Evolutionary conservation across 2,329 filamentous ascomycete species (phyloP).

Genomic region (Trichoderma oligosporum): DNA sequence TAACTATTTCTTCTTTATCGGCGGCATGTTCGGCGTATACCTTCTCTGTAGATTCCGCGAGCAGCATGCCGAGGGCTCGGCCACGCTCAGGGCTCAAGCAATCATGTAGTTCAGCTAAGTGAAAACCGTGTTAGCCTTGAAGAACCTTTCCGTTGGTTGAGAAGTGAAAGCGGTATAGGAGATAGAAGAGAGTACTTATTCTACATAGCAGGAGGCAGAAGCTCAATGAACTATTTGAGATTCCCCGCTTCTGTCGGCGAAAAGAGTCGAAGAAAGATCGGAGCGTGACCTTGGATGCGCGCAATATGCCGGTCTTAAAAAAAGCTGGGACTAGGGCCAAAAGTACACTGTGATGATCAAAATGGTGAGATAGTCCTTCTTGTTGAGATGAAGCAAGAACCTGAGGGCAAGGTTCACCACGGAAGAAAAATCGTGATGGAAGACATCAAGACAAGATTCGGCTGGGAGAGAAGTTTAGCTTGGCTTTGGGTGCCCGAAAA

Average conservation of each 20-base stretch:
- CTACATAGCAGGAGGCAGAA: conserved; percentile 24
- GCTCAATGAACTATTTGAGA: conserved; percentile 22
- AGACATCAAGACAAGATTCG: conserved; percentile 28
- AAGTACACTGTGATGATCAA: conserved; percentile 23
- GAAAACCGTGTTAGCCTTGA: not conserved
- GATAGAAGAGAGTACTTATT: conserved; percentile 1
- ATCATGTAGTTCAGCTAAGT: conserved; percentile 12
- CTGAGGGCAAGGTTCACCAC: conserved; percentile 25
- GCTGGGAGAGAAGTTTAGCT: conserved; percentile 26
- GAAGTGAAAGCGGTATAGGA: not conserved
- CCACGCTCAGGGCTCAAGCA: conserved; percentile 10
- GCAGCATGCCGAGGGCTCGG: conserved; percentile 9
- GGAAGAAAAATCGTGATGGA: conserved; percentile 24
- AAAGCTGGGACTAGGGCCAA: conserved; percentile 21
- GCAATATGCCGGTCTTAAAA: conserved; percentile 23
- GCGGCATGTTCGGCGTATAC: conserved; percentile 7
- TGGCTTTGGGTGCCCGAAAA: conserved; percentile 52
- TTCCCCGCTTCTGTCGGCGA: conserved; percentile 21
- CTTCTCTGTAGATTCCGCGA: conserved; percentile 10
- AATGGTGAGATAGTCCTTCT: conserved; percentile 18
- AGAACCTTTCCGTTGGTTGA: not conserved
- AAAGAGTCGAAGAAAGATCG: conserved; percentile 24
- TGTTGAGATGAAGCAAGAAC: conserved; percentile 21
- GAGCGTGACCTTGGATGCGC: conserved; percentile 25
- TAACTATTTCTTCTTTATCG: conserved; percentile 9